Evolutionary conservation across 441 rosid genomes (phyloP), one percentile per base, ranked within the genome.

Genomic region (Biscutella laevigata): DNA sequence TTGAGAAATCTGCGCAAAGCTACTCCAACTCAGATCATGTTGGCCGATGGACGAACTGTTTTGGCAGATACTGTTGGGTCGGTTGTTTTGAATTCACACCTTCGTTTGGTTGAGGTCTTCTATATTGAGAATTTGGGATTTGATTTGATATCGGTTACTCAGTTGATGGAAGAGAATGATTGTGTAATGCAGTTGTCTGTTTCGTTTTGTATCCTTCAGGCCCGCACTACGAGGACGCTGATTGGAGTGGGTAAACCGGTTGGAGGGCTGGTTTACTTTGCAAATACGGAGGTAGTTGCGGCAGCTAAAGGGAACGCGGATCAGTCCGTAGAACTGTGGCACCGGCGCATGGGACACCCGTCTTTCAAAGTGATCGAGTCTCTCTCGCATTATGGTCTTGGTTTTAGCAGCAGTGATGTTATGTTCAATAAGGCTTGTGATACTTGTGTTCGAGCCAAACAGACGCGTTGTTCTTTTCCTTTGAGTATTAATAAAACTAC

Each of bases 371-470:
- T 33, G 2, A 0, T 11, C 0, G 44, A 39, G 25, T 9, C 3
- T 0, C 1, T 39, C 0, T 4, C 13, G 0, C n/a, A n/a, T n/a
- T n/a, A n/a, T n/a, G 2, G 2, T 5, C 1, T 10, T 5, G 1
- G 1, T 17, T 39, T 39, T 39, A 4, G 1, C 16, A 17, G 11
- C 16, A 16, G 22, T 8, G 4, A 6, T 16, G 15, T 8, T 16
- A 0, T 2, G 1, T n/a, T n/a, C n/a, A 37, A 37, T 7, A 37
- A 37, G 4, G 5, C 1, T 2, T 8, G 5, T 37, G 22, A 1
- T 1, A 10, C 2, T 0, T 30, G 34, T n/a, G 4, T 30, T 0
- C 13, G 2, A 2, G 11, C 22, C 0, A 37, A 37, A 10, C 11
- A 15, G 16, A 37, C 11, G 0, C 41, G 11, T 7, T 8, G 3